Percentiles rank a stretch among this genome's conserved stretches.
Conservation (phyloP, 495 filamentous ascomycete species). For the Hyaloscypha variabilis region DNA sequence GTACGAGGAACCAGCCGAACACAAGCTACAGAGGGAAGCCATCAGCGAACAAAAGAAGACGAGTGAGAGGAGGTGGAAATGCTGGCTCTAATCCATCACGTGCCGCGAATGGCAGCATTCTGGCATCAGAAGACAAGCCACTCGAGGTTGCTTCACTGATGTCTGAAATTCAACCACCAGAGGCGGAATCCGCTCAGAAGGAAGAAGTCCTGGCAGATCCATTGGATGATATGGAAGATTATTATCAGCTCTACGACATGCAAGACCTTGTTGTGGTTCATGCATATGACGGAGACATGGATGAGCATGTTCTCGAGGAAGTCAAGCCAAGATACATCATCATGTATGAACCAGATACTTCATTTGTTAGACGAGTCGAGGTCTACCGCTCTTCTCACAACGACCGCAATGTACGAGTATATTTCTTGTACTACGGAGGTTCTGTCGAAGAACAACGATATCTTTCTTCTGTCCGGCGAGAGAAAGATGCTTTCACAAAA, state of each 20-base stretch:
- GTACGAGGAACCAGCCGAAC: constrained; percentile 38
- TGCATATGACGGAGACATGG: constrained; percentile 92
- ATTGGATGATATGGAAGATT: constrained; percentile 86
- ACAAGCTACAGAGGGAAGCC: constrained; percentile 59
- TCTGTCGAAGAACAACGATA: constrained; percentile 98
- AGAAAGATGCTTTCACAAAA: constrained; percentile 94
- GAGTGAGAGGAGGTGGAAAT: constrained; percentile 80
- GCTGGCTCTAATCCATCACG: constrained; percentile 56
- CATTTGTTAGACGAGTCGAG: constrained; percentile 92
- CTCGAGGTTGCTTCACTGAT: constrained; percentile 70
- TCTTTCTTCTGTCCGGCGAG: constrained; percentile 80
- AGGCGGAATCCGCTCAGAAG: constrained; percentile 63
- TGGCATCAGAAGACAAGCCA: constrained; percentile 79
- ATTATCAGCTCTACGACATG: constrained; percentile 92
- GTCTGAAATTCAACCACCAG: constrained; percentile 68
- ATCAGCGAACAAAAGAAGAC: constrained; percentile 84
- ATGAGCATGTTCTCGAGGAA: constrained; percentile 94
- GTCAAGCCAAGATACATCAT: constrained; percentile 91
- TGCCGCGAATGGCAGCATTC: constrained; percentile 66
- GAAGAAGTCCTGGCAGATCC: constrained; percentile 80
- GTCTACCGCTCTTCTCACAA: constrained; percentile 94
- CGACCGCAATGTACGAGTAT: constrained; percentile 85
- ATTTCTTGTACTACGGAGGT: constrained; percentile 93
- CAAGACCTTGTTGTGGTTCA: constrained; percentile 86
- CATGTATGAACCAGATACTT: constrained; percentile 97